Evolutionary conservation across 495 filamentous ascomycete genomes (phyloP).

Genomic region (Aspergillus egyptiacus): DNA sequence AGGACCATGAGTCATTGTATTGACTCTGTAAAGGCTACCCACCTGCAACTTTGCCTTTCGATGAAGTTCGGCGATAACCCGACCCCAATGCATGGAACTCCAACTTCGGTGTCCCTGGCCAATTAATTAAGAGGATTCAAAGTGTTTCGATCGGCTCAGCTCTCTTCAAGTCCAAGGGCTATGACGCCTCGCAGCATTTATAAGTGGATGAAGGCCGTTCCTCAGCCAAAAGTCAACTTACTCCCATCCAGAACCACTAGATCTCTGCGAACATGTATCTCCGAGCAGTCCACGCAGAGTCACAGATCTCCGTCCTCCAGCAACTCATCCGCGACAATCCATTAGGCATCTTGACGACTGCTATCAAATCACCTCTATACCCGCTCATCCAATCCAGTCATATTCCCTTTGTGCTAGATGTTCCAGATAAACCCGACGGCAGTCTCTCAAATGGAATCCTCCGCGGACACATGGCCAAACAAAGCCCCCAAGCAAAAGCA

Average conservation of each 20-base stretch:
- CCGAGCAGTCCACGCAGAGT: constrained; percentile 14
- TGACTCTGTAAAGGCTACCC: too few species aligned
- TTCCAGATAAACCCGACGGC: constrained; percentile 23
- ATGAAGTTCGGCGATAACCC: too few species aligned
- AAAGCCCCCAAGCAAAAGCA: constrained; percentile 52
- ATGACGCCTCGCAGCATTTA: too few species aligned
- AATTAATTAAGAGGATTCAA: too few species aligned
- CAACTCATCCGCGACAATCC: constrained; percentile 47
- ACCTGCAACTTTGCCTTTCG: too few species aligned
- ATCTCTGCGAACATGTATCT: constrained; percentile 19
- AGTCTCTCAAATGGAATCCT: constrained; percentile 29
- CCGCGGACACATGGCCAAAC: constrained; percentile 50
- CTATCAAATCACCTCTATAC: constrained; percentile 38
- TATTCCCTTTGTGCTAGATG: constrained; percentile 52
- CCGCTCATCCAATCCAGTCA: constrained; percentile 49
- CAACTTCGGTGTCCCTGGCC: too few species aligned
- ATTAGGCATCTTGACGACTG: constrained; percentile 50
- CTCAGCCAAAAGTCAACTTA: not conserved
- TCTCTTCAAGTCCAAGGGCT: too few species aligned
- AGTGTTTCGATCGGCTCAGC: too few species aligned
- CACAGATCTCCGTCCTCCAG: constrained; percentile 10
- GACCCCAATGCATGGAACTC: too few species aligned
- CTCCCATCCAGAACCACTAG: too few species aligned
- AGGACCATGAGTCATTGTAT: too few species aligned
- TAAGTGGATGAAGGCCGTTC: not conserved